Conservation (phyloP, 1,284 basidiomycete species). For the Cryptococcus amylolentus region DNA sequence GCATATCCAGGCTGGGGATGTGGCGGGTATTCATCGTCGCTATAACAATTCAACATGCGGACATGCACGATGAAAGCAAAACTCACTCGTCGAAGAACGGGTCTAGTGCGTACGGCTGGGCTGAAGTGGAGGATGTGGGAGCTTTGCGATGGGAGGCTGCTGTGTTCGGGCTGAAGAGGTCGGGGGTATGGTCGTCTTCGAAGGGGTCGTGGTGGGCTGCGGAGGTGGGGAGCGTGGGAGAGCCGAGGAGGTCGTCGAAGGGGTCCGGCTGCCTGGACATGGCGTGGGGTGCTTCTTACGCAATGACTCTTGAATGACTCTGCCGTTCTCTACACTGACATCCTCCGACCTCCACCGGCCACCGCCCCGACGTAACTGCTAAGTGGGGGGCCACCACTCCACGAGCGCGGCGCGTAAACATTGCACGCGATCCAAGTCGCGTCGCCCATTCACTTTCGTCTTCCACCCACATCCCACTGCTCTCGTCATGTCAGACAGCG, state of each 20-base stretch:
- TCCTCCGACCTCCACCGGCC: too few relatives aligned
- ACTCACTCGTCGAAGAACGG: slow-evolving; percentile 51
- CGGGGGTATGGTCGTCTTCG: slow-evolving; percentile 25
- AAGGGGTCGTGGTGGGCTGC: slow-evolving; percentile 34
- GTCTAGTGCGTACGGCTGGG: slow-evolving; percentile 42
- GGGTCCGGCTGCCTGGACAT: slow-evolving; percentile 33
- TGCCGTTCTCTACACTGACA: too few relatives aligned
- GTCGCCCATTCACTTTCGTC: not conserved
- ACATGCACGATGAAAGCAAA: not conserved
- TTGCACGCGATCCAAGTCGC: not conserved
- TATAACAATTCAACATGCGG: slow-evolving; percentile 8
- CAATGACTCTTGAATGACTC: too few relatives aligned
- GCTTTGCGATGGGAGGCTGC: slow-evolving; percentile 1
- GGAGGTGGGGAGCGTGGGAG: slow-evolving; percentile 27
- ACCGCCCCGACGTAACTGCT: too few relatives aligned
- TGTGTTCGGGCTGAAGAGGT: slow-evolving; percentile 14
- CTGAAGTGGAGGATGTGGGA: slow-evolving; percentile 4
- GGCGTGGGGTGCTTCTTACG: not conserved
- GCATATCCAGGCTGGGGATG: slow-evolving; percentile 17
- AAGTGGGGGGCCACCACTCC: not conserved
- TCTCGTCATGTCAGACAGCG: slow-evolving; percentile 46
- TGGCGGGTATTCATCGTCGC: slow-evolving; percentile 42
- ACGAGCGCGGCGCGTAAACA: not conserved
- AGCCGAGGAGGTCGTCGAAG: slow-evolving; percentile 46
- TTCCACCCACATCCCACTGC: not conserved